A percentile compares a stretch with the other conserved stretches of the same genome.
These are phyloP conservation scores for Pseudofabraea citricarpa DNA, from an alignment of 2,329 filamentous ascomycete genomes.

Conservation along the genomic window DNA sequence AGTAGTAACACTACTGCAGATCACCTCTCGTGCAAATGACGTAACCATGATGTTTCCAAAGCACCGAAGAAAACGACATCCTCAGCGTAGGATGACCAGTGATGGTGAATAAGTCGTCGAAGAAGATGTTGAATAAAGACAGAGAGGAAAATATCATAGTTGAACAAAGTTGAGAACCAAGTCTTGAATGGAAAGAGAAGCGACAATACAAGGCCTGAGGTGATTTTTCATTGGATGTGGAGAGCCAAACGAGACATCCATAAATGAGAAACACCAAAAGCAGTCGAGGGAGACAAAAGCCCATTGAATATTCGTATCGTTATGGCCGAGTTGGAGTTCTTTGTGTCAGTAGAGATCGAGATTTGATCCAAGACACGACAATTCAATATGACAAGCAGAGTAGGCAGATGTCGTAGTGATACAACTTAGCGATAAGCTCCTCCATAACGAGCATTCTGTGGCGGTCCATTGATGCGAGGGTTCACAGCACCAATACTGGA, in stretches of 20 bases:
- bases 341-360: slow-evolving; percentile 26
- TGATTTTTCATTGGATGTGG: slow-evolving; percentile 24
- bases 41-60: slow-evolving; percentile 61
- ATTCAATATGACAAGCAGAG: slow-evolving; percentile 22
- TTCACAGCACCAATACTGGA: slow-evolving; percentile 44
- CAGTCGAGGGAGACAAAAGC: slow-evolving; percentile 21
- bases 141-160: slow-evolving; percentile 26
- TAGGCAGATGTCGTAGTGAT: slow-evolving; percentile 12
- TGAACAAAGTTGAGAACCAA: slow-evolving; percentile 15
- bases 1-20: too few relatives aligned
- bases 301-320: slow-evolving; percentile 27
- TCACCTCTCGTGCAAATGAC: slow-evolving; percentile 51
- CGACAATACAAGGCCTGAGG: slow-evolving; percentile 22
- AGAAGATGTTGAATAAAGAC: slow-evolving; percentile 29
- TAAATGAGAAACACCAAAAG: slow-evolving; percentile 30
- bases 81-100: slow-evolving; percentile 53
- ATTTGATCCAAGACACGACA: slow-evolving; percentile 21
- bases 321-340: slow-evolving; percentile 24
- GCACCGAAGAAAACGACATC: slow-evolving; percentile 44
- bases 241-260: slow-evolving; percentile 26
- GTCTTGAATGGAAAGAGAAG: slow-evolving; percentile 13
- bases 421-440: slow-evolving; percentile 49
- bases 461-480: slow-evolving; percentile 50
- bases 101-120: slow-evolving; percentile 32
- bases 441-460: slow-evolving; percentile 51